Evolutionary conservation across 2,329 filamentous ascomycete genomes (phyloP).

Genomic region (Biscogniauxia sp.): DNA sequence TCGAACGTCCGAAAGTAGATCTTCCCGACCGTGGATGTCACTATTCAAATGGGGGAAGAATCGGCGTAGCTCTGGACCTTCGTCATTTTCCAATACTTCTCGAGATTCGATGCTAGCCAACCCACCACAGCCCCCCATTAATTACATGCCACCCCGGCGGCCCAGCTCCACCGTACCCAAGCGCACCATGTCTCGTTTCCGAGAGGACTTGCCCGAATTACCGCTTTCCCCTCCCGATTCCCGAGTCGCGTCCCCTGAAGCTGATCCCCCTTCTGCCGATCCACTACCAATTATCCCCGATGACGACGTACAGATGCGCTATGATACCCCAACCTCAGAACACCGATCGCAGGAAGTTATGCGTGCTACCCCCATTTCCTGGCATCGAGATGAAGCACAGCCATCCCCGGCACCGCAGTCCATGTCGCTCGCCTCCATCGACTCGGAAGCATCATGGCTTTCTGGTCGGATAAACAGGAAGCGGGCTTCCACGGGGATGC

Average conservation of each 20-base stretch:
- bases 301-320: constrained; percentile 33
- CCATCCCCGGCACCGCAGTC: constrained; percentile 63
- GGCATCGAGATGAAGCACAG: constrained; percentile 40
- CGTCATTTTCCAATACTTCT: constrained; percentile 90
- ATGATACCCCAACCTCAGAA: constrained; percentile 48
- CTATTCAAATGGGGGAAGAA: constrained; percentile 71
- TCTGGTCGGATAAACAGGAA: constrained; percentile 64
- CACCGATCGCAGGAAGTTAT: constrained; percentile 41
- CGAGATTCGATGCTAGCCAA: constrained; percentile 72
- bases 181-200: constrained; percentile 85
- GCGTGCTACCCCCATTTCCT: constrained; percentile 46
- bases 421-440: constrained; percentile 87
- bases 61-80: constrained; percentile 56
- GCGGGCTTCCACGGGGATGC: constrained; percentile 46
- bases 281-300: constrained; percentile 35
- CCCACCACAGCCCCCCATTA: constrained; percentile 36
- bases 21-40: constrained; percentile 61
- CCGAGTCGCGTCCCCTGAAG: constrained; percentile 74
- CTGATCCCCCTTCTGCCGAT: constrained; percentile 38
- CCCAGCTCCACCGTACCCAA: constrained; percentile 56
- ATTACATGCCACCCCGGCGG: constrained; percentile 31
- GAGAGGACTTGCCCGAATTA: constrained; percentile 85
- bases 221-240: constrained; percentile 84
- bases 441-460: constrained; percentile 95
- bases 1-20: constrained; percentile 55